Evolutionary conservation across 495 filamentous ascomycete genomes (phyloP), one percentile per base, ranked within the genome.

Genomic region (Cetradonia linearis): DNA sequence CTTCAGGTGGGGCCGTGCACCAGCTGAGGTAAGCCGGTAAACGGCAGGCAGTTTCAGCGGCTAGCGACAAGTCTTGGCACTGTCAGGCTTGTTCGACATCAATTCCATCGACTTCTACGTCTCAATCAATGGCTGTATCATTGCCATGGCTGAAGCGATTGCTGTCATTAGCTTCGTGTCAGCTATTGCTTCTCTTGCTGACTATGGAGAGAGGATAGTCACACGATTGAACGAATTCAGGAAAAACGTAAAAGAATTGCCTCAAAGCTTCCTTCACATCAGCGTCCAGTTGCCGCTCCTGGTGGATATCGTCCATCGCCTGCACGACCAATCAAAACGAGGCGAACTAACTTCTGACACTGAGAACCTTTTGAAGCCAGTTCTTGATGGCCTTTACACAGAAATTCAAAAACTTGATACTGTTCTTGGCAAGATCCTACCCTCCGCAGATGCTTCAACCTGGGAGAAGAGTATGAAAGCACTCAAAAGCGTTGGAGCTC

Each of bases 111-210:
- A 13, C 20, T 7, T 2, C 25, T 27, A 40, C 25, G 13, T 20
- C 25, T 13, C 42, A 25, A 10, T 5, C 10, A 8, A 46, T 46
- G 20, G 20, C 20, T 20, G 3, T 5, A 46, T 11, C 20, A 46
- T 30, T 6, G 34, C 57, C 52, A 72, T 74, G 72, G 71, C 67
- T 14, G 72, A 73, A 63, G 69, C 67, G 6, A 57, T 73, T 40
- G 70, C 67, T 38, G 62, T 65, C 8, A 63, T 73, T 50, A 60
- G 68, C 37, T 55, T 74, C 8, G 63, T 68, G 1, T 63, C 70
- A 18, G 65, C 66, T 36, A 67, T 74, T 44, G 56, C 69, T 44
- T 69, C 72, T 42, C 70, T 76, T 20, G 65, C 71, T 55, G 68
- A 69, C 40, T 74, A 73, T 50, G 70, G 70, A 33, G 59, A 62